Conservation (phyloP, 2,329 filamentous ascomycete species). For the Trichoderma sp. region DNA sequence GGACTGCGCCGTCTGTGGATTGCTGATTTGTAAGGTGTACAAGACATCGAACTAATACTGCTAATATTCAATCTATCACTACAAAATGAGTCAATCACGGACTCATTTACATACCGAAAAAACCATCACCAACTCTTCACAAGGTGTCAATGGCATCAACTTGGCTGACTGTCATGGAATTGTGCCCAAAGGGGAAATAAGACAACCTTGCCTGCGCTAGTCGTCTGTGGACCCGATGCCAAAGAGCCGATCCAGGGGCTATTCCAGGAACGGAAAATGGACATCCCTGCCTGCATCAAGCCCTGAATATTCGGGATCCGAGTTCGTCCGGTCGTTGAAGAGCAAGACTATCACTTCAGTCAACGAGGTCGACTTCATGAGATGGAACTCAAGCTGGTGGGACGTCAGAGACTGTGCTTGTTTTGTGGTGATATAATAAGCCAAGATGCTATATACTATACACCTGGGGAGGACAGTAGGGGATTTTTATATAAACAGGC, state of each 20-base stretch:
- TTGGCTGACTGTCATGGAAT: background rate
- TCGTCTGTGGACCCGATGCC: background rate
- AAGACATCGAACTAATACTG: background rate
- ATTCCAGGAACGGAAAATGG: conserved; percentile 13
- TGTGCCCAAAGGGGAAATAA: conserved; percentile 12
- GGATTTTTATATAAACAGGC: too few relatives aligned
- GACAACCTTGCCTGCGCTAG: conserved; percentile 17
- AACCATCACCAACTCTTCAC: background rate
- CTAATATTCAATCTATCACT: too few relatives aligned
- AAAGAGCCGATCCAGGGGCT: background rate
- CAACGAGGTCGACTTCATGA: too few relatives aligned
- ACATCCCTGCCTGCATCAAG: conserved; percentile 20
- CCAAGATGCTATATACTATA: too few relatives aligned
- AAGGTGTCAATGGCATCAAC: background rate
- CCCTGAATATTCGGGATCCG: background rate
- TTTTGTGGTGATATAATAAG: too few relatives aligned
- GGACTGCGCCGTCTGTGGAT: background rate
- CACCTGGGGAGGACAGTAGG: too few relatives aligned
- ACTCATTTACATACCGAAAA: background rate
- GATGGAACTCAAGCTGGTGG: background rate
- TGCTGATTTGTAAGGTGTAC: conserved; percentile 1
- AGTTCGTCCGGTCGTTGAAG: background rate
- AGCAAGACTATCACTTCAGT: too few relatives aligned
- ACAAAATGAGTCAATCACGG: background rate
- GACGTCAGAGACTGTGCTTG: too few relatives aligned